Evolutionary conservation across 352 stramenopile species (phyloP), one percentile per base, ranked within the genome.

Genomic region (Peronospora farinosa): DNA sequence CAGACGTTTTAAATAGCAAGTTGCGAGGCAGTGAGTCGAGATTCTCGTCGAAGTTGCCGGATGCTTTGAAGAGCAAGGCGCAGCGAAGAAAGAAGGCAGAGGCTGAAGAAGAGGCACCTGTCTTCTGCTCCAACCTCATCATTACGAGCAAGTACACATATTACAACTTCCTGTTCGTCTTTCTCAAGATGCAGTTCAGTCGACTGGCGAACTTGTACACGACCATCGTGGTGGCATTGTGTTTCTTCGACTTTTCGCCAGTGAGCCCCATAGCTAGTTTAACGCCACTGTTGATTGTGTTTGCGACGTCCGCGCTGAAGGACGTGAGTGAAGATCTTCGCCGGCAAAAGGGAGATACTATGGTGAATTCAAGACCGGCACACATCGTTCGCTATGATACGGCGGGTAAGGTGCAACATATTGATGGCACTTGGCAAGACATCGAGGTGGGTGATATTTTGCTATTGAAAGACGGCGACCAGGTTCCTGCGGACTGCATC

Each of bases 171-270:
- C 60, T 81, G 53, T 92, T 91, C 48, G 77, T 94, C 19, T 94
- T 93, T 25, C 60, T 95, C 37, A 89, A 91, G 67, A 90, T 93
- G 75, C 85, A 95, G 61, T 95, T 95, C 61, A 92, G 80, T 51
- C 80, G 85, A 40, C 66, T 95, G 12, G 85, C 85, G 13, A 95
- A 95, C 46, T 58, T 94, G 25, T 95, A 94, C 64, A 94, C 84
- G 47, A 92, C 80, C 8, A 92, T 95, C 31, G 78, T 95, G 23
- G 82, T 94, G 25, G 78, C 72, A 49, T 53, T 95, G n/a, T 95
- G 85, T 57, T 95, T 94, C 45, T 95, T 93, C 58, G 69, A 69
- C 49, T 92, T 94, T 49, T 93, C 83, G 23, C 84, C 85, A 0
- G 82, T 95, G 28, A 87, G 74, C 33, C 85, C 85, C 5, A 69